Base-by-base conservation (phyloP, 495 filamentous ascomycete species). In the Tuber aestivum region DNA sequence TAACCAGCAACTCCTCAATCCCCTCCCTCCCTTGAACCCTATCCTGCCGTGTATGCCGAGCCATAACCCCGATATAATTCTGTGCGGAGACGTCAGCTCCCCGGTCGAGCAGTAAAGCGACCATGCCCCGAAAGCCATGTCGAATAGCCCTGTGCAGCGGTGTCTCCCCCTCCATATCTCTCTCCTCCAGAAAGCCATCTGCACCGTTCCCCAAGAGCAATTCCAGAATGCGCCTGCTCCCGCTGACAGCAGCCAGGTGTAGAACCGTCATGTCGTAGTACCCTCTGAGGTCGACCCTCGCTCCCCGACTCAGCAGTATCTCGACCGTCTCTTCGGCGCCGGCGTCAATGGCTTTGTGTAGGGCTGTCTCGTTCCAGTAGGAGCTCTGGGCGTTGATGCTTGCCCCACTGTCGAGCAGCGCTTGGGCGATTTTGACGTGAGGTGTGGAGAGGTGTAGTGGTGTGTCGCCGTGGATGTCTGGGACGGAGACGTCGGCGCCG, bases 1-100 rank as follows among this genome's bases (percentile, higher is more conserved):
- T 35, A 35, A 65, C 56, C 14, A 65, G 8, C 27, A 65, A 10
- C 5, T 65, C 56, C 27, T 65, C 56, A 35, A 65, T 35, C 14
- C 27, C 27, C 56, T 65, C 56, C 14, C 56, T 32, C 32, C 56
- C 56, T 14, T 20, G 27, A 35, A 7, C 32, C 56, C 56, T 65
- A 35, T 65, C 56, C 56, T 65, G 56, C 12, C 56, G 56, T 12
- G 44, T 41, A 68, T 75, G 72, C 44, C 70, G 23, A 8, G 72
- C 71, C 37, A 73, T 77, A n/a, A 61, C 35, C 8, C 72, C 78
- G 23, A 79, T 69, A 45, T 76, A 38, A 75, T 74, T 70, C 18
- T 41, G 32, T 10, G 69, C 44, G 18, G 41, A 20, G 16, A 76
- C 37, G 32, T 72, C 44, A 6, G 50, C 70, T 2, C 74, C 70